Base-by-base conservation (phyloP, 495 filamentous ascomycete genomes). In the Penicillium salamii region DNA sequence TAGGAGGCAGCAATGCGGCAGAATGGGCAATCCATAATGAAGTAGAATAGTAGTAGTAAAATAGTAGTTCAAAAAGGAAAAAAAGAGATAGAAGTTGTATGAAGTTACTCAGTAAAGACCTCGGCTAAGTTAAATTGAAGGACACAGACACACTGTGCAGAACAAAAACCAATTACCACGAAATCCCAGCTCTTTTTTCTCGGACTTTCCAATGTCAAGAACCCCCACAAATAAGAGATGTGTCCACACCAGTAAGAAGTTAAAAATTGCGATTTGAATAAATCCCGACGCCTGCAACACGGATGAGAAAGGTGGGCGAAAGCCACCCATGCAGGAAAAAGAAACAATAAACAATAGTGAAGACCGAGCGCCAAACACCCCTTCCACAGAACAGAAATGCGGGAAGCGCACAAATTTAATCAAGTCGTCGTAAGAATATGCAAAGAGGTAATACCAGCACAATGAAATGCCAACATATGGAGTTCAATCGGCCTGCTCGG, bases 401-500 rank as follows among this genome's bases (percentile, higher is more conserved):
- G 57, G 61, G 65, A 45, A 64, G 52, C 64, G 62, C 62, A 68
- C 63, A 71, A 56, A 66, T 55, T 62, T 52, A 70, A 70, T 65
- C 54, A 66, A 62, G 68, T 65, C 63, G 67, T 74, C 69, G 57
- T 72, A 72, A 73, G 64, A 68, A 71, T 72, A 71, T 72, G 69
- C 69, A 70, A 55, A 71, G 53, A 67, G 59, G 61, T 68, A 63
- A 54, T 65, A 71, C 66, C 67, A 70, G 64, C 59, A 71, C 67
- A 69, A 67, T 67, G 63, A 74, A 66, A 74, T 71, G 67, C 70
- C 68, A 70, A 67, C 54, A 71, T 63, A 70, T 71, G 57, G 63
- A 61, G 63, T 58, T 58, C 53, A 54, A 67, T 53, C 59, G 58
- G 54, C 59, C 57, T 60, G 56, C 56, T 55, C 55, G 52, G 50